Evolutionary conservation across 345 rosid genomes (phyloP).

Genomic region (Ceriops decandra): DNA sequence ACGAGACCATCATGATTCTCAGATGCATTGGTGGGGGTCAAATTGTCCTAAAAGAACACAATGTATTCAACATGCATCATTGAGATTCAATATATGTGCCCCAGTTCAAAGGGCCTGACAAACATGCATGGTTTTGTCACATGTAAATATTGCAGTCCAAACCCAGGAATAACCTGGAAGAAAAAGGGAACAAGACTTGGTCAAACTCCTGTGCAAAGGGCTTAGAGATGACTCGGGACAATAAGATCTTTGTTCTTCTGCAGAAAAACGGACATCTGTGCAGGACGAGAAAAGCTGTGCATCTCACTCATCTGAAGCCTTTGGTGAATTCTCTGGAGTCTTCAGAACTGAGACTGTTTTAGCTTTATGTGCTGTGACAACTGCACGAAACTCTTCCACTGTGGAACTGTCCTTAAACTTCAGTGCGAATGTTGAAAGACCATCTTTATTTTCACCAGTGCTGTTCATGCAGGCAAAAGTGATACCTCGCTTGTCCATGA

Average conservation of each 20-base stretch:
- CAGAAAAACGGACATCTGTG: neutral
- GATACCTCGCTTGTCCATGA: constrained; percentile 93
- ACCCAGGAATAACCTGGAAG: constrained; percentile 20
- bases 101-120: constrained; percentile 17
- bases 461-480: constrained; percentile 87
- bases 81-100: constrained; percentile 13
- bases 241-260: constrained; percentile 7
- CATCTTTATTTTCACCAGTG: constrained; percentile 47
- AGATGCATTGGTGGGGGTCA: neutral
- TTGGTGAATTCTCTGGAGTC: constrained; percentile 89
- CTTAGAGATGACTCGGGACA: constrained; percentile 11
- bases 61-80: constrained; percentile 4
- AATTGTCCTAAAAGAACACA: neutral
- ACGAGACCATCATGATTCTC: too few relatives aligned
- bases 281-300: constrained; percentile 1
- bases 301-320: constrained; percentile 24
- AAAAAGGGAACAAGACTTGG: constrained; percentile 19
- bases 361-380: constrained; percentile 51
- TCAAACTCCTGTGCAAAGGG: constrained; percentile 30
- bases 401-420: constrained; percentile 74
- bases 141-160: constrained; percentile 20
- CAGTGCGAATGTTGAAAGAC: constrained; percentile 73
- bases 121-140: constrained; percentile 19
- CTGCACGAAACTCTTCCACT: constrained; percentile 61
- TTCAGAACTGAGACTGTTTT: constrained; percentile 39